phyloP scores from a whole-genome alignment of 306 rosid species.

The Biancaea sappan region DNA sequence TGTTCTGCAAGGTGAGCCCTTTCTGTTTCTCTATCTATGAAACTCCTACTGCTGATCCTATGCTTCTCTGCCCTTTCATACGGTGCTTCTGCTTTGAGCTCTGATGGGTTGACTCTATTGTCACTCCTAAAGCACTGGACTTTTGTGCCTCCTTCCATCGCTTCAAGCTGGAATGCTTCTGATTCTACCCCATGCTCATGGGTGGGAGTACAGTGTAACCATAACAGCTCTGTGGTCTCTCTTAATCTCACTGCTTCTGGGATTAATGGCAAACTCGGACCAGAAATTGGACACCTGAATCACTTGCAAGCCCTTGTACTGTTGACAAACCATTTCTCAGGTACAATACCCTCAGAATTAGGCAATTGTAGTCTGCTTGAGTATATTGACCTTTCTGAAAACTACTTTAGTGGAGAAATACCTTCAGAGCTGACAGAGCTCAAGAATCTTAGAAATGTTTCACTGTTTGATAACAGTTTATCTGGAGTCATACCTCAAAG shows the following conservation, averaged over 20 bases:
- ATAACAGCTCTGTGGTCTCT: conserved; percentile 32
- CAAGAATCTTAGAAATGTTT: conserved; percentile 49
- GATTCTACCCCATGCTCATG: conserved; percentile 73
- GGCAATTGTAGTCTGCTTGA: conserved; percentile 54
- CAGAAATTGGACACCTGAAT: conserved; percentile 47
- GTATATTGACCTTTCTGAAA: conserved; percentile 44
- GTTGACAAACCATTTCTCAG: conserved; percentile 42
- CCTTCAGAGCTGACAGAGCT: conserved; percentile 41
- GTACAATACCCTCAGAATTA: conserved; percentile 47
- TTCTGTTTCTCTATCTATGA: not conserved
- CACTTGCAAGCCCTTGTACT: conserved; percentile 50
- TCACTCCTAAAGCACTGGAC: conserved; percentile 55
- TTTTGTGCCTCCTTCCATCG: conserved; percentile 42
- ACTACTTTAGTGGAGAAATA: conserved; percentile 46
- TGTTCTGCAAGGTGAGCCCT: not conserved
- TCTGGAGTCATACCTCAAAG: conserved; percentile 60
- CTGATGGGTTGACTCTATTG: conserved; percentile 58
- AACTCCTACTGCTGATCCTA: conserved; percentile 28
- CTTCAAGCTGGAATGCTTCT: conserved; percentile 58
- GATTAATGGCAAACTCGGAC: conserved; percentile 59
- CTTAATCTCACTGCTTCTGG: conserved; percentile 49
- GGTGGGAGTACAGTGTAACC: conserved; percentile 62
- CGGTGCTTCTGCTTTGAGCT: conserved; percentile 39
- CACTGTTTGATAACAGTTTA: conserved; percentile 53
- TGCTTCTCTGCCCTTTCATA: conserved; percentile 26